Conservation (phyloP, 108 stramenopile genomes). For the Skeletonema marinoi region DNA sequence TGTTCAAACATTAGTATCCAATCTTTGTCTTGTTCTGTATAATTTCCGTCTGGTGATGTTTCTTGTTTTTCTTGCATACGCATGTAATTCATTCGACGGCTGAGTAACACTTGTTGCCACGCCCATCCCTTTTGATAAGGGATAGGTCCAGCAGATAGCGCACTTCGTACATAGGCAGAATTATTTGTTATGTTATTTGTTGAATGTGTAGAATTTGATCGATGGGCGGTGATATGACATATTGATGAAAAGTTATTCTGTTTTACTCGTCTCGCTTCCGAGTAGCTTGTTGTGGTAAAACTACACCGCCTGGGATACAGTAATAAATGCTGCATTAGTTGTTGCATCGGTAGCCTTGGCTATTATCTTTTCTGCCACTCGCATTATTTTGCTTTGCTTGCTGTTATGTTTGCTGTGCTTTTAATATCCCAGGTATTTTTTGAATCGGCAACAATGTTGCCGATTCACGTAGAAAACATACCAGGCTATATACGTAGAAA, state of each 20-base stretch:
- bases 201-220: not conserved
- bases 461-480: too few relatives aligned
- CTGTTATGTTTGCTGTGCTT: too few relatives aligned
- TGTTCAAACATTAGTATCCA: slow-evolving; percentile 93
- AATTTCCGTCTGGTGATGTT: not conserved
- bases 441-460: too few relatives aligned
- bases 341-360: not conserved
- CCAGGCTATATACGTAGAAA: too few relatives aligned
- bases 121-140: slow-evolving; percentile 74
- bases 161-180: slow-evolving; percentile 20
- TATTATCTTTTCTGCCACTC: too few relatives aligned
- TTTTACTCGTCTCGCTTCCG: not conserved
- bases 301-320: not conserved
- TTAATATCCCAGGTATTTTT: too few relatives aligned
- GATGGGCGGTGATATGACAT: not conserved
- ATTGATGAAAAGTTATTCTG: not conserved
- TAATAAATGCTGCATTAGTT: not conserved
- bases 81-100: slow-evolving; percentile 47
- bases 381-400: too few relatives aligned
- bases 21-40: slow-evolving; percentile 42
- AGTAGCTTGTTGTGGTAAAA: not conserved
- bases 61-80: slow-evolving; percentile 7
- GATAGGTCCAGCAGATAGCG: slow-evolving; percentile 19
- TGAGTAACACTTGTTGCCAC: slow-evolving; percentile 68
- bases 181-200: slow-evolving; percentile 1